Base-by-base conservation (phyloP, 2,329 filamentous ascomycete species). In the Epichloe sp. region DNA sequence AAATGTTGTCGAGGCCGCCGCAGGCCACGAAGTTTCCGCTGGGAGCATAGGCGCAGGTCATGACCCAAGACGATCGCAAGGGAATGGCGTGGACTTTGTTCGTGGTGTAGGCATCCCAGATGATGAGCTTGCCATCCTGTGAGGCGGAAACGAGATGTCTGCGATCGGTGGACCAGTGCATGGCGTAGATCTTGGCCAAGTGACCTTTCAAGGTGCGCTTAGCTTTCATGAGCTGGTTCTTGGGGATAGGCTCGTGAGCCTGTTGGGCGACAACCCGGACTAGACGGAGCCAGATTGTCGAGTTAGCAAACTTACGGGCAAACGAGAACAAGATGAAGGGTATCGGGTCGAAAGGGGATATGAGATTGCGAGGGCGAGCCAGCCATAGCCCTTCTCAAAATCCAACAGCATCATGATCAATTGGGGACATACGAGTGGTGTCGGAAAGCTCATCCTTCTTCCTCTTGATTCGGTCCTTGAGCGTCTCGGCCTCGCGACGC, bases 371-470 rank as follows among this genome's bases (percentile, higher is more conserved):
- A 23, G n/a, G 42, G 11, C 21, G 12, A 4, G 26, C 26, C 23
- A 23, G 26, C 26, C 23, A 36, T 23, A n/a, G 17, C 44, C 2
- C 31, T 6, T 17, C 10, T 10, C 6, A 17, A 17, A 4, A 2
- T 12, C 31, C 52, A 50, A 15, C 17, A 38, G 42, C 47, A 44
- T 47, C 21, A 31, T 23, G n/a, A 41, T 52, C 53, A 54, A 52
- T 54, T 50, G 54, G 50, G 56, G 56, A 79, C 91, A 81, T 83
- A 98, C 93, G 85, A 66, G 90, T 94, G 57, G 90, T 95, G 72
- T 98, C 93, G 68, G 91, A 91, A 62, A 98, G 81, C 74, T 97
- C 93, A 80, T 98, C 93, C 86, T 97, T 97, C 83, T 95, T 95
- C 73, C 90, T 83, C 85, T 96, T 97, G 82, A 97, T 97, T 71